Evolutionary conservation across 257 asterid genomes (phyloP), one percentile per base, ranked within the genome.

Genomic region (Asclepias syriaca): DNA sequence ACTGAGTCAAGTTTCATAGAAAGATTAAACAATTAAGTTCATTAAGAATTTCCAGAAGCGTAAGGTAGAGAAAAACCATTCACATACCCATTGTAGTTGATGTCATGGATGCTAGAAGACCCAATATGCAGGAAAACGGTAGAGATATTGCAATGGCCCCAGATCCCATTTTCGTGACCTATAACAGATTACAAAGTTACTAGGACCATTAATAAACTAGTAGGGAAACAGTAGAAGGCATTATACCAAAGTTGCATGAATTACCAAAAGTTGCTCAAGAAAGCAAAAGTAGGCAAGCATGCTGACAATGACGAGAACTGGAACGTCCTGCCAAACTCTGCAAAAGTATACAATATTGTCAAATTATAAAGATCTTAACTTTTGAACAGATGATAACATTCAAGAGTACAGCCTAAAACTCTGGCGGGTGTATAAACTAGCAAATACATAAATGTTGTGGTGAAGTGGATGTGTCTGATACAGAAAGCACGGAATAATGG

Each of bases 291-390:
- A 93, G 3, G 93, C 96, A 68, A 93, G 97, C 97, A 89, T 89
- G 92, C 97, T 91, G 75, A 91, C 88, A 10, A 93, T 88, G 58
- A 93, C 98, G 18, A 93, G 96, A 80, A 93, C 84, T 0, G 96
- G 98, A 68, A 93, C 96, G 37, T 89, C 98, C 83, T 88, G 98
- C 96, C 96, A 93, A 74, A 89, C 84, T 92, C 98, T 93, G 81
- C 60, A 78, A 29, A 71, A 16, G 74, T 64, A 72, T 73, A 57
- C 66, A 68, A 18, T 43, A 24, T 56, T 1, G 66, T 11, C 68
- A 73, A 68, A 65, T 48, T 64, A 69, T 70, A 66, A 24, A 68
- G 10, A 8, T 15, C 27, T 66, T 54, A 40, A 34, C 37, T 15
- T 40, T 37, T 15, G 21, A 66, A 60, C 56, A 34, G 13, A 48